Percentiles rank a stretch among this genome's conserved stretches.
These are phyloP conservation scores for Starmera stellimalicola DNA, from an alignment of 1,139 yeast genomes.

Conservation along the genomic window DNA sequence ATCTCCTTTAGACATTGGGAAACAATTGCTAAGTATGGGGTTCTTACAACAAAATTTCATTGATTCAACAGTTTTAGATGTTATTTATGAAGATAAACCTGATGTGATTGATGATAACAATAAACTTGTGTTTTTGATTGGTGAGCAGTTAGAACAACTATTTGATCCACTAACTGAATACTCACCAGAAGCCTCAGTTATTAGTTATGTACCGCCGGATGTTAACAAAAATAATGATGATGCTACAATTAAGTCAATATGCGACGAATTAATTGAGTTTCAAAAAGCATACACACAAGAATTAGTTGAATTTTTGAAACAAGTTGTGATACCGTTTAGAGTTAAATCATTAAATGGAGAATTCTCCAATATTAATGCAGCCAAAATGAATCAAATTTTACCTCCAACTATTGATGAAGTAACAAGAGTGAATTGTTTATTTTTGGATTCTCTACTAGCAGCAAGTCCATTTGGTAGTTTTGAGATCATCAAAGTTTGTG, in stretches of 20 bases:
- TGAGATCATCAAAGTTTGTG: conserved; percentile 72
- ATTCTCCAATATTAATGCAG: conserved; percentile 39
- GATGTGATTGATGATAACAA: conserved; percentile 57
- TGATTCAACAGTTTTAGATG: conserved; percentile 56
- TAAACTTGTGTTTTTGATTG: conserved; percentile 61
- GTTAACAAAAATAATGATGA: conserved; percentile 18
- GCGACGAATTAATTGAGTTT: conserved; percentile 56
- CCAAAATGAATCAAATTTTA: conserved; percentile 64
- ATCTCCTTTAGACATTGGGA: conserved; percentile 51
- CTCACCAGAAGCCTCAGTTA: conserved; percentile 79
- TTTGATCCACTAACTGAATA: conserved; percentile 88
- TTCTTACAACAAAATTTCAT: conserved; percentile 46
- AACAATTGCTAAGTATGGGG: conserved; percentile 42
- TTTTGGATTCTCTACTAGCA: conserved; percentile 60
- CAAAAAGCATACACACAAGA: conserved; percentile 70
- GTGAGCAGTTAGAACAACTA: conserved; percentile 78
- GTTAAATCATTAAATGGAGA: conserved; percentile 53
- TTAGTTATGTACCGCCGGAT: conserved; percentile 39
- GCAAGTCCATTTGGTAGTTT: conserved; percentile 63
- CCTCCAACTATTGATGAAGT: conserved; percentile 96
- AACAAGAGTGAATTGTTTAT: conserved; percentile 77
- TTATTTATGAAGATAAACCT: conserved; percentile 53
- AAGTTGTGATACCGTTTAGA: conserved; percentile 71
- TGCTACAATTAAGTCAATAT: conserved; percentile 33
- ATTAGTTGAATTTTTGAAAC: conserved; percentile 64